Conservation (phyloP, 108 stramenopile species). For the Craspedostauros australis region DNA sequence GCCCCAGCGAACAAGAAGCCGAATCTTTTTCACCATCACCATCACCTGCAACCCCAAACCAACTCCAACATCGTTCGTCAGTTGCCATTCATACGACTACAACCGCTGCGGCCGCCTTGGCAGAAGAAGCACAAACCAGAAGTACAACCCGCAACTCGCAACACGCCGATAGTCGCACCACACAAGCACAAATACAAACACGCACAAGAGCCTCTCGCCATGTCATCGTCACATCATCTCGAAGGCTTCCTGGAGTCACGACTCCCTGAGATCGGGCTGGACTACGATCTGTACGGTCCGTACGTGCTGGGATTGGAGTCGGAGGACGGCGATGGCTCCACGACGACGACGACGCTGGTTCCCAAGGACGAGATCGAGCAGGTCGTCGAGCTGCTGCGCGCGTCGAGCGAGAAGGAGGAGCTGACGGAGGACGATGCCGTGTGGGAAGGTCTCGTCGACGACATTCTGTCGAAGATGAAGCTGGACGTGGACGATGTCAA, state of each 20-base stretch:
- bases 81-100: too few species aligned
- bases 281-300: slow-evolving; percentile 65
- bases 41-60: too few species aligned
- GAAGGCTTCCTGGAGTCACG: slow-evolving; percentile 37
- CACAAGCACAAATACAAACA: too few species aligned
- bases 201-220: too few species aligned
- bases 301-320: slow-evolving; percentile 44
- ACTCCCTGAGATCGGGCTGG: slow-evolving; percentile 60
- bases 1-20: too few species aligned
- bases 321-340: slow-evolving; percentile 10
- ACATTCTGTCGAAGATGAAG: slow-evolving; percentile 32
- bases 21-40: too few species aligned
- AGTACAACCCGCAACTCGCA: too few species aligned
- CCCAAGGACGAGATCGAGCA: slow-evolving; percentile 45
- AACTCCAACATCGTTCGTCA: too few species aligned
- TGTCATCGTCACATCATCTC: too few species aligned
- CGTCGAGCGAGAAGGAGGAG: slow-evolving; percentile 41
- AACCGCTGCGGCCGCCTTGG: too few species aligned
- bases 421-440: slow-evolving; percentile 49
- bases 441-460: slow-evolving; percentile 43
- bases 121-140: too few species aligned
- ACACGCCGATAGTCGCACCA: too few species aligned
- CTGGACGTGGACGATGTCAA: slow-evolving; percentile 15
- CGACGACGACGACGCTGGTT: slow-evolving; percentile 21
- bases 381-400: slow-evolving; percentile 62